Evolutionary conservation across 1,284 basidiomycete genomes (phyloP), one percentile per base, ranked within the genome.

Genomic region (Porphyrellus sp.): DNA sequence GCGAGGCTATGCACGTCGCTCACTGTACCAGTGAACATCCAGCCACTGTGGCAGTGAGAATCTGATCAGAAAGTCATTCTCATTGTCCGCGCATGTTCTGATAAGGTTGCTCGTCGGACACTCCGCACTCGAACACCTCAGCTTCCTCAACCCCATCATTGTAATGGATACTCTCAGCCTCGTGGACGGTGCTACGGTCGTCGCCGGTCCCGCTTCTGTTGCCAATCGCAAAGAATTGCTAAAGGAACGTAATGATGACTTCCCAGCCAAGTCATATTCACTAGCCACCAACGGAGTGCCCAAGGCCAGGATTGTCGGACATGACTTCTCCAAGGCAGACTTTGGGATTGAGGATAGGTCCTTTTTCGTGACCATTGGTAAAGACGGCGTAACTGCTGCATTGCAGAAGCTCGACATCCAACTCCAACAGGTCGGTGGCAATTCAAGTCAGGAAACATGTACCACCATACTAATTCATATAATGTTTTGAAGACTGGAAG

Each of bases 341-440:
- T 57, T 59, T 43, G 46, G 52, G 12, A 58, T 73, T 21, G 70
- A 72, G 49, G 78, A 83, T 34, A 70, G 84, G 39, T 82, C 82
- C 0, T 89, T 86, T 72, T 85, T 87, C 57, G 74, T 90, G 42
- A 76, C 73, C 9, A 86, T 90, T 52, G 78, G 76, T 25, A 81
- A 79, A 61, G 78, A 77, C 24, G 86, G 87, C 40, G 61, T 89
- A 34, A 77, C 82, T 44, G 76, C 68, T 35, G 87, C 88, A 6
- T 63, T 89, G 38, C 74, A 85, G 63, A 82, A 82, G 62, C 78
- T 89, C 34, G 82, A 89, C 57, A 52, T 52, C 34, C 80, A 86
- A 61, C 73, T 89, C 30, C 68, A 68, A 52, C 64, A 73, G 58
- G 86, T 82, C 61, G 35, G 73, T 59, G 18, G 13, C 30, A 24